Conservation (phyloP, 2,329 filamentous ascomycete genomes). For the Fusarium domesticum region DNA sequence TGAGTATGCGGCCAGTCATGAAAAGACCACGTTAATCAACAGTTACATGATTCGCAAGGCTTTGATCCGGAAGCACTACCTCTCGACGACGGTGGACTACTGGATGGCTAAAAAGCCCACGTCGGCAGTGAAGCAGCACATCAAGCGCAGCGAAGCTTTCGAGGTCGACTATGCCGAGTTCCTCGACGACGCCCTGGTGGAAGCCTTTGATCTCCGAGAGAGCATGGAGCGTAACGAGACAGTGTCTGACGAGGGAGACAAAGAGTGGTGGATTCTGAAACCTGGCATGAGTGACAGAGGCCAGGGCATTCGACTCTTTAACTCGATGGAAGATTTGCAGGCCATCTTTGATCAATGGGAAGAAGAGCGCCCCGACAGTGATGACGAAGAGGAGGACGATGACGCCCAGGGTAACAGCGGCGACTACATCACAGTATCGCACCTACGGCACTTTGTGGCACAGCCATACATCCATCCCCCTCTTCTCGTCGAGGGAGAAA, state of each 20-base stretch:
- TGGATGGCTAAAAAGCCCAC: constrained; percentile 82
- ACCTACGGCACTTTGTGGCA: constrained; percentile 92
- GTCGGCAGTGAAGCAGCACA: constrained; percentile 64
- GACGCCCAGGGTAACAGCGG: constrained; percentile 33
- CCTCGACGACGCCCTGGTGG: constrained; percentile 85
- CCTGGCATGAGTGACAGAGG: constrained; percentile 96
- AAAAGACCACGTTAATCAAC: constrained; percentile 68
- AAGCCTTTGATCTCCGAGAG: constrained; percentile 82
- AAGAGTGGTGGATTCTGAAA: constrained; percentile 97
- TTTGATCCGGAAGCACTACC: constrained; percentile 91
- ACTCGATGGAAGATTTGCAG: constrained; percentile 77
- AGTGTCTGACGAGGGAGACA: constrained; percentile 35
- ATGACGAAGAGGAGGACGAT: constrained; percentile 55
- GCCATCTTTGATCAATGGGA: constrained; percentile 93
- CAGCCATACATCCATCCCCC: constrained; percentile 94
- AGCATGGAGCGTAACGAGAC: constrained; percentile 66
- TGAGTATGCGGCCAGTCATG: constrained; percentile 63
- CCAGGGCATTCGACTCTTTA: constrained; percentile 88
- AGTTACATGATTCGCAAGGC: constrained; percentile 96
- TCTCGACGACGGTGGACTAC: constrained; percentile 76
- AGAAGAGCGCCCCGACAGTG: constrained; percentile 60
- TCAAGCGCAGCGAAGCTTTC: constrained; percentile 79
- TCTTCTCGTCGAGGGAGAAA: constrained; percentile 60
- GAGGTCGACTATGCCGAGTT: constrained; percentile 98
- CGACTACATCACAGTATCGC: constrained; percentile 73